Conservation (phyloP, 2,329 filamentous ascomycete genomes). For the Dactylella cylindrospora region DNA sequence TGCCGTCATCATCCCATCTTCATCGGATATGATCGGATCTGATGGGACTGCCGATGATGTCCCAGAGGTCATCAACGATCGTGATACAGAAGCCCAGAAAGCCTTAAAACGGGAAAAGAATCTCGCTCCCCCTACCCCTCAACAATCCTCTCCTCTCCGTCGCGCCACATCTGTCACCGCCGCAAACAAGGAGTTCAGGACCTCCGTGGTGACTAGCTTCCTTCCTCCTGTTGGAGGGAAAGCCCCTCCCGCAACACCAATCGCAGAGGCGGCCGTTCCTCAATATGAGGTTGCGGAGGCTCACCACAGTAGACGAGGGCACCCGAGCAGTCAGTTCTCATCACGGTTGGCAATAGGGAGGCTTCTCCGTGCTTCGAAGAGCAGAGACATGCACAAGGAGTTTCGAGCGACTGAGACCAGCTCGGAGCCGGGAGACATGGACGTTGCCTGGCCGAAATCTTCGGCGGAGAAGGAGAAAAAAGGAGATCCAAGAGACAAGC, state of each 20-base stretch:
- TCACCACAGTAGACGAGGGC: constrained; percentile 31
- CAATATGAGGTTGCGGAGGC: constrained; percentile 33
- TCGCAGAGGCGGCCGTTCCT: constrained; percentile 28
- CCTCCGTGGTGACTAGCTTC: constrained; percentile 25
- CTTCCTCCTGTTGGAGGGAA: constrained; percentile 28
- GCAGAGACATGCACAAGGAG: constrained; percentile 40
- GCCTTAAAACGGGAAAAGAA: constrained; percentile 35
- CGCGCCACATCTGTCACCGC: constrained; percentile 32
- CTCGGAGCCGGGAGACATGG: constrained; percentile 40
- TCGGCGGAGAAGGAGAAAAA: constrained; percentile 19
- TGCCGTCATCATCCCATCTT: constrained; percentile 45
- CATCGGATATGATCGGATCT: constrained; percentile 9
- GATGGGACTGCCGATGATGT: constrained; percentile 38
- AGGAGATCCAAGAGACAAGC: constrained; percentile 18
- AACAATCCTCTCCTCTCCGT: constrained; percentile 20
- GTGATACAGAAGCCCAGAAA: constrained; percentile 43
- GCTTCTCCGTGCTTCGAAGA: constrained; percentile 41
- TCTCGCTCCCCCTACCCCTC: constrained; percentile 18
- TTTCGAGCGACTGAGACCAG: constrained; percentile 42
- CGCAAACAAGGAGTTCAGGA: constrained; percentile 26
- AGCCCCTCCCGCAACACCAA: constrained; percentile 23
- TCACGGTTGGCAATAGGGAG: constrained; percentile 39
- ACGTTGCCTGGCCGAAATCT: constrained; percentile 32
- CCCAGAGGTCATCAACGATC: constrained; percentile 33
- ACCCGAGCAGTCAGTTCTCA: constrained; percentile 12